phyloP scores from a whole-genome alignment of 768 basidiomycete species.

The Boletus pseudo-olivaceus region DNA sequence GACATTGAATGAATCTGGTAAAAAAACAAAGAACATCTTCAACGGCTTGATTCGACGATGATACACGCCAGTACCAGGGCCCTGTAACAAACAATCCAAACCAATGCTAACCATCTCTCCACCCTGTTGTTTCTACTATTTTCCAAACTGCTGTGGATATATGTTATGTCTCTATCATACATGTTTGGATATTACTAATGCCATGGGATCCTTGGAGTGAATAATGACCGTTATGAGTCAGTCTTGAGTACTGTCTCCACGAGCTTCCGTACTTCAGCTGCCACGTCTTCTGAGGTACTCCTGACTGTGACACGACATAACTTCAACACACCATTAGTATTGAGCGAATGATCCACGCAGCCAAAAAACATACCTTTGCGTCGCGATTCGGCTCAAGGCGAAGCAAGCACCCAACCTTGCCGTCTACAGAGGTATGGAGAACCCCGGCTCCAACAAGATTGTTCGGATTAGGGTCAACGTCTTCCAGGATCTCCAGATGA shows the following conservation, averaged over 20 bases:
- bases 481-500: constrained; percentile 71
- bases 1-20: constrained; percentile 21
- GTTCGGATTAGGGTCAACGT: constrained; percentile 90
- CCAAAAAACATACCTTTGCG: constrained; percentile 66
- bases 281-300: constrained; percentile 92
- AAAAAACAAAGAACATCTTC: constrained; percentile 38
- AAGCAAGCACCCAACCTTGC: constrained; percentile 93
- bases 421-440: constrained; percentile 83
- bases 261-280: constrained; percentile 60
- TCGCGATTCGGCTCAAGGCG: constrained; percentile 93
- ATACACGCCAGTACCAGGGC: not conserved
- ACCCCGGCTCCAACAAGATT: constrained; percentile 97
- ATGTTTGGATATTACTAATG: constrained; percentile 12
- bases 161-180: constrained; percentile 28
- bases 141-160: constrained; percentile 9
- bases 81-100: not conserved
- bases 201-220: constrained; percentile 1
- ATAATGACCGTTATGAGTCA: constrained; percentile 14
- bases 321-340: constrained; percentile 37
- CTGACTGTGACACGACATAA: constrained; percentile 90
- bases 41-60: constrained; percentile 40
- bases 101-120: not conserved
- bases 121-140: constrained; percentile 2
- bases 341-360: not conserved
- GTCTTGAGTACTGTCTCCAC: constrained; percentile 38